Conservation (phyloP, 1,284 basidiomycete species). For the Pisolithus thermaeus region DNA sequence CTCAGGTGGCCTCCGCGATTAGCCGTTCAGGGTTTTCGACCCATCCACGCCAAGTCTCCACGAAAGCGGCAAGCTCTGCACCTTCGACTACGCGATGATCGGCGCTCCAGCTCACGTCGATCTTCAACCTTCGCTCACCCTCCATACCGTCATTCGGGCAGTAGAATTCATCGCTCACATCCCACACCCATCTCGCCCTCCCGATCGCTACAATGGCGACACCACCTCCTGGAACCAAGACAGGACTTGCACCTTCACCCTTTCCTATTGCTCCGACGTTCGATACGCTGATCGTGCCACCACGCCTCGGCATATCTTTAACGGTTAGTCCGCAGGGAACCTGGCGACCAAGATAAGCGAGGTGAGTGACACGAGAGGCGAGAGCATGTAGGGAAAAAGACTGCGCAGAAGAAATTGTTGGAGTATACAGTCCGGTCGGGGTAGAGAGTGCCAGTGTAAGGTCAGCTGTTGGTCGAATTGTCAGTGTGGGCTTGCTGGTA, state of each 20-base stretch:
- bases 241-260: constrained; percentile 68
- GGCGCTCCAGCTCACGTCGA: constrained; percentile 81
- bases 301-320: constrained; percentile 59
- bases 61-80: constrained; percentile 87
- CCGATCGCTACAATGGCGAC: constrained; percentile 90
- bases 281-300: constrained; percentile 82
- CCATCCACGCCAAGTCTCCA: constrained; percentile 83
- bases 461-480: constrained; percentile 65
- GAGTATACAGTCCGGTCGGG: constrained; percentile 83
- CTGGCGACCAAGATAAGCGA: constrained; percentile 62
- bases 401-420: constrained; percentile 67
- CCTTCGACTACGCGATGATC: constrained; percentile 93
- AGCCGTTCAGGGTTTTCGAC: constrained; percentile 77
- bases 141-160: neutral
- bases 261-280: constrained; percentile 81
- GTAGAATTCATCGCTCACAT: constrained; percentile 41
- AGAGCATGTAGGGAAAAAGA: constrained; percentile 59
- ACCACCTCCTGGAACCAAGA: constrained; percentile 84
- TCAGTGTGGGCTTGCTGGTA: constrained; percentile 52
- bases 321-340: constrained; percentile 58
- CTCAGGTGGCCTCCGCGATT: constrained; percentile 56
- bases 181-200: constrained; percentile 77
- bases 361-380: constrained; percentile 54
- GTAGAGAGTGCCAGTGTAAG: constrained; percentile 76
- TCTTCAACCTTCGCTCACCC: constrained; percentile 62